Evolutionary conservation across 1,284 basidiomycete genomes (phyloP).

Genomic region (Austroboletus rostrupii): DNA sequence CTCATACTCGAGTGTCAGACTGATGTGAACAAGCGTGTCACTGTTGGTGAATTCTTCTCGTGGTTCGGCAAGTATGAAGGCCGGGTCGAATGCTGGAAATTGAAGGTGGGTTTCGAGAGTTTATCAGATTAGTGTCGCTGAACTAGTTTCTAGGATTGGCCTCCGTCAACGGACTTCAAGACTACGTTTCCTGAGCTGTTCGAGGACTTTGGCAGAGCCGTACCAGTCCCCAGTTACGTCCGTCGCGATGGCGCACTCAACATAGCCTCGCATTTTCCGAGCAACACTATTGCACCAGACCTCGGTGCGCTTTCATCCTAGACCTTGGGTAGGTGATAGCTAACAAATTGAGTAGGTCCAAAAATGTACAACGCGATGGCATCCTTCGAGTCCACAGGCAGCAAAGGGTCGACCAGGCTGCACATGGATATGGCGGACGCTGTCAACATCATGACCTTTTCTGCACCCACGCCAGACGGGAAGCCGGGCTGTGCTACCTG

Average conservation of each 20-base stretch:
- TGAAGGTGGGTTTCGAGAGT: slow-evolving; percentile 57
- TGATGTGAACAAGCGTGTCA: slow-evolving; percentile 57
- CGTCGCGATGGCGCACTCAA: slow-evolving; percentile 86
- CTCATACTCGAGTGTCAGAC: slow-evolving; percentile 79
- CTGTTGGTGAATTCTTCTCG: slow-evolving; percentile 77
- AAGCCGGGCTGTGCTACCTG: slow-evolving; percentile 81
- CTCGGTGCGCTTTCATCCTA: slow-evolving; percentile 49
- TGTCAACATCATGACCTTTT: slow-evolving; percentile 86
- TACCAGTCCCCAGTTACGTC: slow-evolving; percentile 87
- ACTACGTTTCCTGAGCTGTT: slow-evolving; percentile 83
- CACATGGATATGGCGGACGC: slow-evolving; percentile 98
- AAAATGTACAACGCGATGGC: slow-evolving; percentile 82
- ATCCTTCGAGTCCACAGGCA: slow-evolving; percentile 56
- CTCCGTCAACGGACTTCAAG: slow-evolving; percentile 81
- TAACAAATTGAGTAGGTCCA: slow-evolving; percentile 52
- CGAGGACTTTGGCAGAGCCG: slow-evolving; percentile 77
- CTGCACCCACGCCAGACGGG: slow-evolving; percentile 59
- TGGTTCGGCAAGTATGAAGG: slow-evolving; percentile 69
- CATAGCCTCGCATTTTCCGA: slow-evolving; percentile 84
- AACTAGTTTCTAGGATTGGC: slow-evolving; percentile 73
- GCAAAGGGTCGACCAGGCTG: slow-evolving; percentile 79
- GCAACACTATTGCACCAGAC: slow-evolving; percentile 81
- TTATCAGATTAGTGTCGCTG: background rate
- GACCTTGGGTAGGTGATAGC: background rate
- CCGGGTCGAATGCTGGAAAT: slow-evolving; percentile 65